These are phyloP conservation scores for Endothia cerciana DNA, from an alignment of 2,329 filamentous ascomycete genomes.

Conservation along the genomic window DNA sequence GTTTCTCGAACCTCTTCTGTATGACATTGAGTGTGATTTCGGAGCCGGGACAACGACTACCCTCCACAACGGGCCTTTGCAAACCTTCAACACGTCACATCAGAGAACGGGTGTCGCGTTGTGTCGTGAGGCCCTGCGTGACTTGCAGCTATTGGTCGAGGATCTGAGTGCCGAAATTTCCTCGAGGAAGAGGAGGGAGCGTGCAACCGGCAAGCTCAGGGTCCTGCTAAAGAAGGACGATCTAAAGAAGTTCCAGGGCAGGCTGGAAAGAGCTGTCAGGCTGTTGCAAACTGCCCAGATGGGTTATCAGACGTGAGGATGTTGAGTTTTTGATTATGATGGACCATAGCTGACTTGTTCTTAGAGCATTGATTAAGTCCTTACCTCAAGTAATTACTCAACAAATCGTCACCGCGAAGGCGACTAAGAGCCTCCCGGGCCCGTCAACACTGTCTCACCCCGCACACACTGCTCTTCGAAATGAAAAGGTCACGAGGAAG, in stretches of 20 bases:
- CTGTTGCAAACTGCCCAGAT: neutral
- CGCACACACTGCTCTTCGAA: neutral
- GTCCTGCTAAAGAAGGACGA: conserved; percentile 16
- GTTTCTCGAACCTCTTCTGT: conserved; percentile 34
- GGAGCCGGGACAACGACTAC: conserved; percentile 23
- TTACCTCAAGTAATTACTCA: neutral
- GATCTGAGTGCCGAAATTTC: conserved; percentile 25
- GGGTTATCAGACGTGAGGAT: neutral
- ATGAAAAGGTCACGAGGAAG: neutral
- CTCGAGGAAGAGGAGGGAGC: neutral
- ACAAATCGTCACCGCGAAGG: neutral
- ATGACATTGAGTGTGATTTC: conserved; percentile 28
- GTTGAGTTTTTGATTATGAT: neutral
- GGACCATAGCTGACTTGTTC: neutral
- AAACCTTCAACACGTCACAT: conserved; percentile 29
- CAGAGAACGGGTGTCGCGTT: conserved; percentile 27
- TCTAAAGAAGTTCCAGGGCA: conserved; percentile 1
- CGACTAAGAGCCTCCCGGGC: neutral
- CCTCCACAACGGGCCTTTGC: neutral
- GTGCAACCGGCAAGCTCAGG: neutral
- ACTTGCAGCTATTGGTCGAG: conserved; percentile 30
- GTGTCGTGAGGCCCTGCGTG: conserved; percentile 33
- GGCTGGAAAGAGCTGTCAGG: neutral
- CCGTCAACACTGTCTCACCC: neutral
- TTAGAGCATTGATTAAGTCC: neutral